Evolutionary conservation across 2,329 filamentous ascomycete species (phyloP), one percentile per base, ranked within the genome.

Genomic region (Aureobasidium sp.): DNA sequence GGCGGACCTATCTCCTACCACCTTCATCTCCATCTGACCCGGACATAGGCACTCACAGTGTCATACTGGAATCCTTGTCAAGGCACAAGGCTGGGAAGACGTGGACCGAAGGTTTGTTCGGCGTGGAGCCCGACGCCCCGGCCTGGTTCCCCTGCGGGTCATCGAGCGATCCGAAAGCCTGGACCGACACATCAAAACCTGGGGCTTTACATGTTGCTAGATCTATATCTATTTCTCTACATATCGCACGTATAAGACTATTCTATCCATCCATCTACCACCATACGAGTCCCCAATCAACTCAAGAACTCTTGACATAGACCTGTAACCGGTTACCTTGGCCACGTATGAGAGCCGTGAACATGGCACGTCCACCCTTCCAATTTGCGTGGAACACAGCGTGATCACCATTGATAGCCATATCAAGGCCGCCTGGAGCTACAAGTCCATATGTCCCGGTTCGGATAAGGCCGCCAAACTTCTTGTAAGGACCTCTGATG

Each of bases 371-470:
- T 5, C 67, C 66, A n/a, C 49, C 56, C 0, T 57, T 63, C 34
- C 62, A 62, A 29, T 66, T 58, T 61, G 68, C 71, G 65, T 72
- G 71, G 64, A 69, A 73, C n/a, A 73, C 64, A 1, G 69, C 67
- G 47, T 69, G 66, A 34, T 70, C 60, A 0, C 71, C 71, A 65
- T 73, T 69, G 27, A 69, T 65, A 8, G 68, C 69, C 22, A 73
- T 61, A 63, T 72, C 69, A 31, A 71, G 55, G 3, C 70, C 69
- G 17, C 71, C 71, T 1, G 71, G 70, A 20, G 70, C 68, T 14
- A 17, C 44, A 64, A 73, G 64, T 0, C 67, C 70, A 39, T 66
- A 42, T 0, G 49, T 66, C 0, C 69, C 69, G 3, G 68, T 71
- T 20, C 63, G 52, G 42, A 71, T 69, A 1, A 73, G 57, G 9